phyloP scores from a whole-genome alignment of 805 yeast genomes.

The Ogataea parapolymorpha region DNA sequence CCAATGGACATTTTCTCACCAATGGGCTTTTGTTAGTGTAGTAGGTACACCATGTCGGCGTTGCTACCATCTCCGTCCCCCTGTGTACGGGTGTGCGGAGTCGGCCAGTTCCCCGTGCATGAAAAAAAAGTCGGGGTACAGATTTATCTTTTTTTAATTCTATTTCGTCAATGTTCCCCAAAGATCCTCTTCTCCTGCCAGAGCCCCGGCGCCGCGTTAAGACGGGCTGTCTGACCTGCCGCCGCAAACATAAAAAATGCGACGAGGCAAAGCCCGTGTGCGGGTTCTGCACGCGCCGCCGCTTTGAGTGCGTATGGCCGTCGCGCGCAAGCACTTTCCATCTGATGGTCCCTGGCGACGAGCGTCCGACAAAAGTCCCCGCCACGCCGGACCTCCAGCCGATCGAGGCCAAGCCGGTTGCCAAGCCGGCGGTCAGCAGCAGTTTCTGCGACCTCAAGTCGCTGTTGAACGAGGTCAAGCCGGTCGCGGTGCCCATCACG shows the following conservation, averaged over 20 bases:
- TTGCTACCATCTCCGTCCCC: too few relatives aligned
- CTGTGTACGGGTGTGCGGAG: too few relatives aligned
- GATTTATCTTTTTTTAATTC: background rate
- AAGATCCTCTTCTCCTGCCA: background rate
- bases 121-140: constrained; percentile 2
- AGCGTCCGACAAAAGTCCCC: constrained; percentile 4
- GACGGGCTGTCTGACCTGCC: constrained; percentile 48
- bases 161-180: background rate
- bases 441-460: constrained; percentile 10
- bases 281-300: constrained; percentile 35
- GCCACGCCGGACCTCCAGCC: constrained; percentile 1
- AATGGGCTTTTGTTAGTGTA: too few relatives aligned
- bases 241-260: constrained; percentile 51
- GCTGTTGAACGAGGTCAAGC: constrained; percentile 13
- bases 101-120: background rate
- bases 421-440: constrained; percentile 1
- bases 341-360: constrained; percentile 12
- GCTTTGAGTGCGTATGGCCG: constrained; percentile 32
- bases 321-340: constrained; percentile 16
- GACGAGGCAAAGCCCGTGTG: constrained; percentile 50
- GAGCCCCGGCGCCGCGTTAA: constrained; percentile 16
- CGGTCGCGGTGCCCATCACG: constrained; percentile 7
- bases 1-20: too few relatives aligned
- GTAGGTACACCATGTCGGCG: too few relatives aligned
- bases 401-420: constrained; percentile 2